Base-by-base conservation (phyloP, 768 basidiomycete species). In the Hericium rajendrae region DNA sequence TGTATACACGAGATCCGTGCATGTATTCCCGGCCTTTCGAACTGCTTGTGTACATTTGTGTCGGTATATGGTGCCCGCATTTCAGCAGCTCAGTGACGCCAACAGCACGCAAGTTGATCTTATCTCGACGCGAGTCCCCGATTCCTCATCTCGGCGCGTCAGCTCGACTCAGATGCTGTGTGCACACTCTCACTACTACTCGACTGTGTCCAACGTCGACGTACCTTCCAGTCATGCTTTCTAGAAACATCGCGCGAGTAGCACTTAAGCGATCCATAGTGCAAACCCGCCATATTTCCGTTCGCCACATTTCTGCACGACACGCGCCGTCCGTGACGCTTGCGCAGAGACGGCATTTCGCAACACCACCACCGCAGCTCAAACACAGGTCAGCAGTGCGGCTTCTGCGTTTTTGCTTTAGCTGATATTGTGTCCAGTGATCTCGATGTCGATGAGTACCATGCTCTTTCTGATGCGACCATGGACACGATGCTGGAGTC, bases 401-500 rank as follows among this genome's bases (percentile, higher is more conserved):
- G 5, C 58, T 46, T 22, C 12, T n/a, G 43, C 13, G 2, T 1
- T 24, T 9, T 28, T 8, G 0, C 9, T 3, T 39, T 9, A n/a
- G 3, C 52, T 53, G 22, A 6, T 26, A 8, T 51, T 20, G 9
- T 22, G n/a, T 41, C 32, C 63, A 82, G 81, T 59, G 71, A 76
- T 22, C 60, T 94, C n/a, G 70, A 82, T 1, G 75, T 78, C 62
- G 80, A 83, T 32, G 70, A 75, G 54, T 97, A 95, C 66, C 84
- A 94, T 65, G 67, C 68, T 32, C 70, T 88, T 26, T 79, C 94
- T 2, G 91, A 95, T 59, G 68, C 72, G 39, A 82, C 88, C 3
- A 93, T 97, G 92, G 82, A 86, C 53, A 69, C 67, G 9, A 67
- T 95, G 18, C 78, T 93, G 16, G 89, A 90, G 56, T 78, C 77